Percentiles rank a stretch among this genome's conserved stretches.
Evolutionary conservation across 2,329 filamentous ascomycete species (phyloP).

Genomic region (Myrmaecium sp.): DNA sequence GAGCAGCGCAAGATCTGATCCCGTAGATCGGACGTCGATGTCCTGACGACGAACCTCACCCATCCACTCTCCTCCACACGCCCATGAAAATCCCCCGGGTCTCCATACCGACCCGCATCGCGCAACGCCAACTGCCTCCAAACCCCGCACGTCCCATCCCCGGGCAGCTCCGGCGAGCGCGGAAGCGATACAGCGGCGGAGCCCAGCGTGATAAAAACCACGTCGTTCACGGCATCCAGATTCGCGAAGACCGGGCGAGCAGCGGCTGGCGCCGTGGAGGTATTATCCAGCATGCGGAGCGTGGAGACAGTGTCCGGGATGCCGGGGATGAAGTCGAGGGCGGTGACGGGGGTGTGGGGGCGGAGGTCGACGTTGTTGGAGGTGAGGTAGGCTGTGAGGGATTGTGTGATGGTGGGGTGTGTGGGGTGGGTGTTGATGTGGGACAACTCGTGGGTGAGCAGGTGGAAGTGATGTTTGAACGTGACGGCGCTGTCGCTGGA

Average conservation of each 20-base stretch:
- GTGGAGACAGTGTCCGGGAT: constrained; percentile 5
- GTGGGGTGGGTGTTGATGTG: constrained; percentile 15
- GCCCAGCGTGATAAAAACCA: constrained; percentile 24
- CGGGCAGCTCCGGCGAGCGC: too few species aligned
- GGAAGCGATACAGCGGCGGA: too few species aligned
- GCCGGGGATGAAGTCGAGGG: constrained; percentile 7
- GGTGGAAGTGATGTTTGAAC: constrained; percentile 19
- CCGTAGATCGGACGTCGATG: too few species aligned
- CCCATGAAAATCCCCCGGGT: too few species aligned
- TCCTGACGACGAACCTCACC: too few species aligned
- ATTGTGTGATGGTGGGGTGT: constrained; percentile 19
- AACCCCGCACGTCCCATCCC: too few species aligned
- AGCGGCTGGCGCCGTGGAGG: too few species aligned
- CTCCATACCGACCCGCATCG: too few species aligned
- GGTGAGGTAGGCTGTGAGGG: constrained; percentile 15
- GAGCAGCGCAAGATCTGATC: too few species aligned
- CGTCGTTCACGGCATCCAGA: constrained; percentile 11
- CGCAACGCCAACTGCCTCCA: too few species aligned
- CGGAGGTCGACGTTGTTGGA: constrained; percentile 14
- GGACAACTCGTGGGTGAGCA: constrained; percentile 18
- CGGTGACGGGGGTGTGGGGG: constrained; percentile 7
- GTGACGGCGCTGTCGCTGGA: constrained; percentile 21
- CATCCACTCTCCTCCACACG: too few species aligned
- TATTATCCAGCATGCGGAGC: constrained; percentile 7
- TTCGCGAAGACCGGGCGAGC: constrained; percentile 5